A percentile compares a stretch with the other conserved stretches of the same genome.
phyloP scores from a whole-genome alignment of 805 yeast species.

The Monosporozyma unispora region DNA sequence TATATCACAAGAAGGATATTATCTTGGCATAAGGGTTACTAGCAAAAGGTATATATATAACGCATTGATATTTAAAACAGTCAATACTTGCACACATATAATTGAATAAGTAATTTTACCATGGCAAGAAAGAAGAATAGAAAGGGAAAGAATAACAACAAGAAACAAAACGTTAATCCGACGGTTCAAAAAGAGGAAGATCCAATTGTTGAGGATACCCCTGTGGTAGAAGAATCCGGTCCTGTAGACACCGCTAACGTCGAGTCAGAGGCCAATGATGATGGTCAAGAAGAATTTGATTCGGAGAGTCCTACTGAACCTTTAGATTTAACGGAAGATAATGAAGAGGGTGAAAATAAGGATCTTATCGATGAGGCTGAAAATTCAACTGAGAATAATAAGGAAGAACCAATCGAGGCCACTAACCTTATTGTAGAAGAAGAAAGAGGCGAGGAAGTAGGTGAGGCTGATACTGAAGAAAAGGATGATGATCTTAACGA shows the following conservation, averaged over 20 bases:
- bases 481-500: neutral
- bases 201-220: neutral
- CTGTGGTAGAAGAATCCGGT: neutral
- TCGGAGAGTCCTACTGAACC: neutral
- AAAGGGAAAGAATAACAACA: conserved; percentile 2
- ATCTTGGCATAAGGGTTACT: neutral
- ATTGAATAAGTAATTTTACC: neutral
- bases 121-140: conserved; percentile 5
- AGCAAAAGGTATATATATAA: neutral
- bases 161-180: neutral
- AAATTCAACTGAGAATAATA: neutral
- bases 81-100: neutral
- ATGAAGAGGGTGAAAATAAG: neutral
- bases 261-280: neutral
- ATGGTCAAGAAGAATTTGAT: neutral
- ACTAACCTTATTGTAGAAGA: neutral
- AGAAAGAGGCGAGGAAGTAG: neutral
- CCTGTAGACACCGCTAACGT: neutral
- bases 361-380: neutral
- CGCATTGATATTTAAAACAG: neutral
- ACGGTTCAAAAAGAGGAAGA: neutral
- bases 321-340: neutral
- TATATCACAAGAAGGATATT: neutral
- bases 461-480: too few relatives aligned
- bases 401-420: too few relatives aligned